Base-by-base conservation (phyloP, 2,329 filamentous ascomycete species). In the Sarocladium strictum region DNA sequence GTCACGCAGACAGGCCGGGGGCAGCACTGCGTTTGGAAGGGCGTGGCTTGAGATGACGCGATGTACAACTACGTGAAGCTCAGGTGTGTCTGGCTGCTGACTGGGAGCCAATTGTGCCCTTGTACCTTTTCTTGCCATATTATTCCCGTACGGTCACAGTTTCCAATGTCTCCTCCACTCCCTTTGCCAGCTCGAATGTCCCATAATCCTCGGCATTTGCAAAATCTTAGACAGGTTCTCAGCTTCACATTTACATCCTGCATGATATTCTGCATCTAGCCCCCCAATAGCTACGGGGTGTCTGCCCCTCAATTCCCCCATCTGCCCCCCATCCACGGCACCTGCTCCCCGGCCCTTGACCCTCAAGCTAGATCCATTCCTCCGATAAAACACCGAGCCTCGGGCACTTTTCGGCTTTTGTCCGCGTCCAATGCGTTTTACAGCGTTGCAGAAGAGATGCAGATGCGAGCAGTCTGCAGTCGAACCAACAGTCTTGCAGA, bases 281-380 rank as follows among this genome's bases (percentile, higher is more conserved):
- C 17, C 38, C 38, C 17, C 38, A 26, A 51, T 51, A 51, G 47
- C 47, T 51, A 33, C 47, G 9, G 47, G n/a, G 3, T 24, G 47
- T 23, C 27, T 35, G 15, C 27, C 27, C 47, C 47, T 17, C 47
- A 10, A n/a, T n/a, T 49, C 26, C 43, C 23, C 40, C 40, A 45
- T 23, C 40, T 45, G 11, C 21, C 43, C 41, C 43, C 23, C 47
- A 33, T 32, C 29, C 17, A 3, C 23, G 9, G 12, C n/a, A 26
- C n/a, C n/a, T 27, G 21, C 6, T 29, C 47, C 47, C 47, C 23
- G 27, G 11, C 43, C 26, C 10, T 19, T 15, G 10, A 3, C n/a
- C 26, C 26, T n/a, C 5, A 33, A 10, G 14, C n/a, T 17, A 10
- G 17, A 21, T 51, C 47, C 47, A 51, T 29, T 9, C 27, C 27